phyloP scores from a whole-genome alignment of 2,329 filamentous ascomycete species.

The Pseudogymnoascus sp. region DNA sequence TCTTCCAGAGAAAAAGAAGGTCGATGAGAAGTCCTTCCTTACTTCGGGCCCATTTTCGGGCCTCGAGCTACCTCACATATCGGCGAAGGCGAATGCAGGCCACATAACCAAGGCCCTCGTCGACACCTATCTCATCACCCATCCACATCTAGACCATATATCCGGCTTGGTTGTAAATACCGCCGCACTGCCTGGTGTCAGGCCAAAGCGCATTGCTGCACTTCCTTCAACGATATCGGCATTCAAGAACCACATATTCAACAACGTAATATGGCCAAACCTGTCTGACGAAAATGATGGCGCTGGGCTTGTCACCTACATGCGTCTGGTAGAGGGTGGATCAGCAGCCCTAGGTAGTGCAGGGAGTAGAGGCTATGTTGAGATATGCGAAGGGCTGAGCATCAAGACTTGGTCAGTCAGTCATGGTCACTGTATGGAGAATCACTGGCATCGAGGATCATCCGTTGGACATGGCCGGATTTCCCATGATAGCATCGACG shows the following conservation, averaged over 20 bases:
- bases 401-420: constrained; percentile 81
- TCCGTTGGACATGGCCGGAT: constrained; percentile 11
- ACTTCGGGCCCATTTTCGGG: constrained; percentile 71
- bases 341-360: constrained; percentile 63
- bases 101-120: constrained; percentile 72
- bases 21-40: constrained; percentile 31
- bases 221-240: constrained; percentile 84
- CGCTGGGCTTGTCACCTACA: constrained; percentile 84
- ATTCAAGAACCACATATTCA: constrained; percentile 92
- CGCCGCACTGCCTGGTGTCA: constrained; percentile 69
- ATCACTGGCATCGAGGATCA: constrained; percentile 56
- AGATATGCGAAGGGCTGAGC: constrained; percentile 80
- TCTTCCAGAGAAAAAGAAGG: constrained; percentile 6
- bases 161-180: constrained; percentile 90
- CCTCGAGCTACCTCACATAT: constrained; percentile 58
- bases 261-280: constrained; percentile 97
- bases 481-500: neutral
- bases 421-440: constrained; percentile 81
- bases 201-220: constrained; percentile 78
- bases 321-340: constrained; percentile 79
- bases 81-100: constrained; percentile 67
- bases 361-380: constrained; percentile 63
- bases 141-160: constrained; percentile 94
- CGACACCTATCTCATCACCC: constrained; percentile 85
- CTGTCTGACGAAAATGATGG: constrained; percentile 93